These are phyloP conservation scores for Dioscorea dumetorum DNA, from an alignment of 106 monocot genomes.

Conservation along the genomic window DNA sequence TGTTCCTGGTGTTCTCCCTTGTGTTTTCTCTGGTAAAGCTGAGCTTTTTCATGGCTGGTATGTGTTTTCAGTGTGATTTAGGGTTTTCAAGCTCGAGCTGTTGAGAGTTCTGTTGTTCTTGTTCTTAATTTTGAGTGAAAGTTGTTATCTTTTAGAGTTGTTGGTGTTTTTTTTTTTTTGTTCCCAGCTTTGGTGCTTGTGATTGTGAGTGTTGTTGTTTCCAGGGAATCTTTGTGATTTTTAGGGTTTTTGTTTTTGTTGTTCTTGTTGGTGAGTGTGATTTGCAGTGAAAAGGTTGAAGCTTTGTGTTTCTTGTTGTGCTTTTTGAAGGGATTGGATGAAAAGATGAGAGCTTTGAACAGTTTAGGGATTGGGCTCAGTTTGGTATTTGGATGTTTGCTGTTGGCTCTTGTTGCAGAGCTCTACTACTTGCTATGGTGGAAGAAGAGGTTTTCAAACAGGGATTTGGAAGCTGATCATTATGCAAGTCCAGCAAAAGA, in stretches of 20 bases:
- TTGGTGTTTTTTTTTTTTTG: neutral
- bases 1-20: too few species aligned
- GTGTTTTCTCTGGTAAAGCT: too few species aligned
- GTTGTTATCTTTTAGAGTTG: neutral
- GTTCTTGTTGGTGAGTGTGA: too few species aligned
- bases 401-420: slow-evolving; percentile 55
- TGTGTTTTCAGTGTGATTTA: too few species aligned
- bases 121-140: neutral
- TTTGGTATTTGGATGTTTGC: slow-evolving; percentile 39
- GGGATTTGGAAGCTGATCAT: slow-evolving; percentile 9
- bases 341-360: slow-evolving; percentile 51
- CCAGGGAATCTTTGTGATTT: neutral
- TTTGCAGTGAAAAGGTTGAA: neutral
- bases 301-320: neutral
- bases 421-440: slow-evolving; percentile 74
- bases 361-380: slow-evolving; percentile 51
- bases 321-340: neutral
- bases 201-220: too few species aligned
- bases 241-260: neutral
- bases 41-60: too few species aligned
- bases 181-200: too few species aligned
- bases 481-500: slow-evolving; percentile 17
- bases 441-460: slow-evolving; percentile 44
- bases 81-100: neutral
- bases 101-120: neutral